Evolutionary conservation across 257 asterid genomes (phyloP).

Genomic region (Plantago elongata): DNA sequence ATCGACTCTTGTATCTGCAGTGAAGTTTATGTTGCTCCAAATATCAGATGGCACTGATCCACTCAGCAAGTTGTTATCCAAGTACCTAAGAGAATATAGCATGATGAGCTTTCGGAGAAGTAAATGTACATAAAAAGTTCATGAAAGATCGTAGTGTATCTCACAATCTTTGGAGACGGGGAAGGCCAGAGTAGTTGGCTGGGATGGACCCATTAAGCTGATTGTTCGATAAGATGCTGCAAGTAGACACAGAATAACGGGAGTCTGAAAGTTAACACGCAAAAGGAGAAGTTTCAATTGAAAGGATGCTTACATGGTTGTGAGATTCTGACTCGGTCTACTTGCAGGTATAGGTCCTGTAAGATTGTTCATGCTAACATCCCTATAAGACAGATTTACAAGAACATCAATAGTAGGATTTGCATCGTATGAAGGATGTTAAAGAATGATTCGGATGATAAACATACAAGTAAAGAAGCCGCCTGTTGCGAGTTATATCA

Average conservation of each 20-base stretch:
- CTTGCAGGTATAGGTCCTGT: conserved; percentile 33
- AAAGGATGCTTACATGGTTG: conserved; percentile 39
- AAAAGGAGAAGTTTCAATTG: background rate
- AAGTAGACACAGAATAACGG: background rate
- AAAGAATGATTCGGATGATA: conserved; percentile 1
- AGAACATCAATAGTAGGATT: background rate
- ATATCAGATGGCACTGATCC: conserved; percentile 50
- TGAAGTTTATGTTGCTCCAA: conserved; percentile 42
- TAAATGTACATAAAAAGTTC: background rate
- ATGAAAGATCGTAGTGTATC: conserved; percentile 7
- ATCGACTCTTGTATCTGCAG: conserved; percentile 34
- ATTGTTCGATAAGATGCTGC: conserved; percentile 43
- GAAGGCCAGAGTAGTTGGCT: conserved; percentile 40
- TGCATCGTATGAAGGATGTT: conserved; percentile 1
- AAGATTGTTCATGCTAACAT: conserved; percentile 43
- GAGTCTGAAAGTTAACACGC: background rate
- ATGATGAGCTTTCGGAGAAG: conserved; percentile 4
- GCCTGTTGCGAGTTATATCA: conserved; percentile 32
- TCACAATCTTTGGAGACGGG: conserved; percentile 45
- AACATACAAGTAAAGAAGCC: conserved; percentile 47
- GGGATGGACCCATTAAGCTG: conserved; percentile 52
- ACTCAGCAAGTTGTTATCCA: conserved; percentile 37
- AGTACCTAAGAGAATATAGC: conserved; percentile 25
- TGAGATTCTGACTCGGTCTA: conserved; percentile 34
- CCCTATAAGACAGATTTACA: conserved; percentile 33